Conservation (phyloP, 176 grass and related monocot species). For the Pontederia paniculata region DNA sequence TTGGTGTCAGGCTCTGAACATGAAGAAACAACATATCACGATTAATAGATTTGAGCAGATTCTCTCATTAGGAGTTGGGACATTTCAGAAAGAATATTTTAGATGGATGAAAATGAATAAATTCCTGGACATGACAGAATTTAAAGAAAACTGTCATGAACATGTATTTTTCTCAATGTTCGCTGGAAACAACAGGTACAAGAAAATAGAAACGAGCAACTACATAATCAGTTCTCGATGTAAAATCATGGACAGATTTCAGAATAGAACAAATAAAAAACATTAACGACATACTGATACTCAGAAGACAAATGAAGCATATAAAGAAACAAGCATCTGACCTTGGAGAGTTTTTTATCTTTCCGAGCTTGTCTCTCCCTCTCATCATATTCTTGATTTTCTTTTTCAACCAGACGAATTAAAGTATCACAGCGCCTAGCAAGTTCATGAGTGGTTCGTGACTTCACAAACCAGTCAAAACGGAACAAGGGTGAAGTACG, state of each 20-base stretch:
- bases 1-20: slow-evolving; percentile 62
- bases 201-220: too few species aligned
- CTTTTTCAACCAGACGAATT: slow-evolving; percentile 90
- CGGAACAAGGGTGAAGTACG: slow-evolving; percentile 85
- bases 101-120: too few species aligned
- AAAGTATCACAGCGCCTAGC: slow-evolving; percentile 91
- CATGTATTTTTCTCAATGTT: too few species aligned
- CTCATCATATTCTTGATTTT: slow-evolving; percentile 97
- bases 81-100: too few species aligned
- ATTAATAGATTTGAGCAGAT: neutral
- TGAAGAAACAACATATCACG: neutral
- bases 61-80: neutral
- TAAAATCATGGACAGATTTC: too few species aligned
- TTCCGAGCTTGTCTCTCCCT: slow-evolving; percentile 89
- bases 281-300: too few species aligned
- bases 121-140: too few species aligned
- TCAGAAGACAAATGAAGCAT: neutral
- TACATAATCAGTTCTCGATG: too few species aligned
- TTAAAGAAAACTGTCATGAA: too few species aligned
- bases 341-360: slow-evolving; percentile 84
- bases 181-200: too few species aligned
- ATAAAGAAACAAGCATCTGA: slow-evolving; percentile 6
- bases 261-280: too few species aligned
- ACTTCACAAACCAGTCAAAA: slow-evolving; percentile 99
- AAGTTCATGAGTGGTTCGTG: slow-evolving; percentile 87